Conservation (phyloP, 2,329 filamentous ascomycete genomes). For the Paecilomyces variotii region DNA sequence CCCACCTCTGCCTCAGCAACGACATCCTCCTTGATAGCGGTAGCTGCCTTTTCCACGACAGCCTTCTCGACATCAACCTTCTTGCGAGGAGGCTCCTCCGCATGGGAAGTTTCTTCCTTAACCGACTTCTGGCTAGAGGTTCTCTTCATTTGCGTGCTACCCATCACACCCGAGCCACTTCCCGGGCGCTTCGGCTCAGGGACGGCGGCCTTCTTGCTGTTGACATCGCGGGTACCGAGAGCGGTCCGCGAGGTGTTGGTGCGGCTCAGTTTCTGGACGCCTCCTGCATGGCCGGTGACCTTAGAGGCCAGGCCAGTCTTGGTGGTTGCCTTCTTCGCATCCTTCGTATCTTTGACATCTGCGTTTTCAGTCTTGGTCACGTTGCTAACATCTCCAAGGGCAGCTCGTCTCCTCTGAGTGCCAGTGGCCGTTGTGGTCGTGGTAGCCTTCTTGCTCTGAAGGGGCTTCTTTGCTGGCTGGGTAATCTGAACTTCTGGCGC, state of each 20-base stretch:
- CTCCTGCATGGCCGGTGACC: slow-evolving; percentile 65
- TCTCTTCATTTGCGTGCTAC: slow-evolving; percentile 60
- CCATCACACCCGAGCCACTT: slow-evolving; percentile 62
- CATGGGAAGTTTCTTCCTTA: slow-evolving; percentile 50
- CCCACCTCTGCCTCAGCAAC: slow-evolving; percentile 28
- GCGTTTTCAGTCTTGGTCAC: slow-evolving; percentile 65
- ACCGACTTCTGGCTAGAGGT: slow-evolving; percentile 46
- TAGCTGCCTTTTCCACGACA: slow-evolving; percentile 23
- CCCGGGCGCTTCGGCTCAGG: slow-evolving; percentile 63
- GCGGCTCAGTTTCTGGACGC: slow-evolving; percentile 64
- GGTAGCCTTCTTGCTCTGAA: slow-evolving; percentile 63
- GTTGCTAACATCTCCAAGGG: slow-evolving; percentile 92
- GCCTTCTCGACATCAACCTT: slow-evolving; percentile 50
- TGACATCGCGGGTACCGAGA: slow-evolving; percentile 56
- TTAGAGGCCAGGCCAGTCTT: slow-evolving; percentile 70
- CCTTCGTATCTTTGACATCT: slow-evolving; percentile 44
- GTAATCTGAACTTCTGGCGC: slow-evolving; percentile 40
- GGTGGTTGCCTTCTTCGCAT: slow-evolving; percentile 63
- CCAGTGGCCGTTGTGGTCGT: slow-evolving; percentile 38
- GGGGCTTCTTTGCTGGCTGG: slow-evolving; percentile 57
- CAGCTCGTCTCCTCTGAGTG: slow-evolving; percentile 65
- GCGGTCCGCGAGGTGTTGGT: slow-evolving; percentile 55
- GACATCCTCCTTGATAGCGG: slow-evolving; percentile 20
- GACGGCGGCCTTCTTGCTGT: slow-evolving; percentile 49
- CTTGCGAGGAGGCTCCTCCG: slow-evolving; percentile 60